Evolutionary conservation across 2,329 filamentous ascomycete genomes (phyloP).

Genomic region (Talaromyces pinophilus): DNA sequence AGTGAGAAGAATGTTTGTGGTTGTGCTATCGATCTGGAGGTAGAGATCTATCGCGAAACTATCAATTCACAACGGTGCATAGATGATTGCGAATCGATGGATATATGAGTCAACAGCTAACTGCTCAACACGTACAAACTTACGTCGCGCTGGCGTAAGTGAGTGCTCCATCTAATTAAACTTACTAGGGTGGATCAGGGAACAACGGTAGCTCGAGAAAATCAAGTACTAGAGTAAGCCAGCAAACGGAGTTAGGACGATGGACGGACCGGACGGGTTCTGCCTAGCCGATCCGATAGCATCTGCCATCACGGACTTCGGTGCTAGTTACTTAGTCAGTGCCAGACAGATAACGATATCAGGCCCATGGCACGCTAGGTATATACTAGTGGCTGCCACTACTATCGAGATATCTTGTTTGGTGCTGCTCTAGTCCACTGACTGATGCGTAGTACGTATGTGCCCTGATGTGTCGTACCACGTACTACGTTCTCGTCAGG

Average conservation of each 20-base stretch:
- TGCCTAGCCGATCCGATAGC: constrained; percentile 8
- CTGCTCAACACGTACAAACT: not conserved
- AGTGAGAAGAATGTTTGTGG: not conserved
- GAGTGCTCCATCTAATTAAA: not conserved
- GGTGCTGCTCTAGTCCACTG: constrained; percentile 5
- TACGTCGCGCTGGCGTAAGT: not conserved
- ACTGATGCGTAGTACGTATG: not conserved
- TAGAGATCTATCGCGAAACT: not conserved
- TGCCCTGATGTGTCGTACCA: constrained; percentile 1
- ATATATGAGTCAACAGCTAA: not conserved
- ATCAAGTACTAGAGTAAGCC: not conserved
- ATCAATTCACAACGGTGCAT: not conserved
- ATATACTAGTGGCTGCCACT: not conserved
- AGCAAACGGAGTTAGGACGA: not conserved
- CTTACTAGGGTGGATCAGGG: not conserved
- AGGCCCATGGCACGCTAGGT: not conserved
- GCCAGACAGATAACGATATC: not conserved
- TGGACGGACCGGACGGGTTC: not conserved
- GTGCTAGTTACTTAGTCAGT: no score
- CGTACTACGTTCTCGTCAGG: constrained; percentile 4
- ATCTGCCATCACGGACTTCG: not conserved
- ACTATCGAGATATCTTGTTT: constrained; percentile 16
- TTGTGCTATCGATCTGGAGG: not conserved
- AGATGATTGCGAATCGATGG: not conserved
- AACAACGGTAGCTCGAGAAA: not conserved